A percentile compares a stretch with the other conserved stretches of the same genome.
Conservation (phyloP, 2,329 filamentous ascomycete genomes). For the Alternaria rosae region DNA sequence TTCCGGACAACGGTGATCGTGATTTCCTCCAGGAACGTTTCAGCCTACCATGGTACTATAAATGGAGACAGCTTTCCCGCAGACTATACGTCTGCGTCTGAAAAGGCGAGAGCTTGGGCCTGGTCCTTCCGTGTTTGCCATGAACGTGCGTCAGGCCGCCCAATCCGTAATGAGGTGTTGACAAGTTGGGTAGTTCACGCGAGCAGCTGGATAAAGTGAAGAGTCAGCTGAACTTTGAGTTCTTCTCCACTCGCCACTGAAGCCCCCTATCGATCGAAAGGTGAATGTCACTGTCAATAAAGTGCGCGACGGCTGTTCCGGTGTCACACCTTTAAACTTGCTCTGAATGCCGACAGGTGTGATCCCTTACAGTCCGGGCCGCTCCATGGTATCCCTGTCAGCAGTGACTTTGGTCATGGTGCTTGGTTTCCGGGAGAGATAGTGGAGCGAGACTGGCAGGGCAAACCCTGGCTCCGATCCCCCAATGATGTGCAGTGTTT, state of each 20-base stretch:
- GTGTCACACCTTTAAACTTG: background rate
- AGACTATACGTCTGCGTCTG: constrained; percentile 3
- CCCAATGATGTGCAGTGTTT: constrained; percentile 15
- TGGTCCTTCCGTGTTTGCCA: background rate
- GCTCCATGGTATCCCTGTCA: constrained; percentile 10
- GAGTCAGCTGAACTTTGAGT: background rate
- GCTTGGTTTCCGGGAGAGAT: constrained; percentile 1
- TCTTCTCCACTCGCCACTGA: background rate
- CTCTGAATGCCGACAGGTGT: background rate
- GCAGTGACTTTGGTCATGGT: background rate
- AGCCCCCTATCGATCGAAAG: background rate
- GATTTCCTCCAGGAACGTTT: constrained; percentile 1
- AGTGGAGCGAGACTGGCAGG: constrained; percentile 3
- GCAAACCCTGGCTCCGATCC: constrained; percentile 10
- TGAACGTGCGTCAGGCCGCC: background rate
- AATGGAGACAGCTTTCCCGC: constrained; percentile 1
- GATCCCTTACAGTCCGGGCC: constrained; percentile 5
- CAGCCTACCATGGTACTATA: constrained; percentile 7
- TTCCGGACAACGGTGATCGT: constrained; percentile 3
- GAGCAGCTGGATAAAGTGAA: background rate
- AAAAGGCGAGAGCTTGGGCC: background rate
- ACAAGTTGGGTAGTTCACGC: background rate
- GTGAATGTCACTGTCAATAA: background rate
- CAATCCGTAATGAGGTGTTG: background rate
- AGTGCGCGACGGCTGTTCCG: background rate